phyloP scores from a whole-genome alignment of 2,329 filamentous ascomycete species.

The Cercospora berteroae region DNA sequence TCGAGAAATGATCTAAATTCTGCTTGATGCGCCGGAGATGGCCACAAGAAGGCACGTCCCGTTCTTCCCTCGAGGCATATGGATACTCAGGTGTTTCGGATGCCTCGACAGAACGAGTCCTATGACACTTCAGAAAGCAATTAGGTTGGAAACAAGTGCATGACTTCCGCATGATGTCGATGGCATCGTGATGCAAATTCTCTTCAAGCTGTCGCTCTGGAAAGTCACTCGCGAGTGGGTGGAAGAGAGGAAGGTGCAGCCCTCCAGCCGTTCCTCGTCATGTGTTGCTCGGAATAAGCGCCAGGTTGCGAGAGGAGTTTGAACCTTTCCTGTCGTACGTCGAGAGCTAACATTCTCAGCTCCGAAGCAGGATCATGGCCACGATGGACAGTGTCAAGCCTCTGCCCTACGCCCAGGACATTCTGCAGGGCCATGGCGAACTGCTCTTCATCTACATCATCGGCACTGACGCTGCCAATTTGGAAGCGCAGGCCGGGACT shows the following conservation, averaged over 20 bases:
- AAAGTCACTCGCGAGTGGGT: conserved; percentile 12
- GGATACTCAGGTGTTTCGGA: neutral
- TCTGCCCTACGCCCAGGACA: conserved; percentile 22
- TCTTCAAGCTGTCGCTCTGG: neutral
- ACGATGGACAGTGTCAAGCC: conserved; percentile 13
- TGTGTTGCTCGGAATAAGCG: conserved; percentile 9
- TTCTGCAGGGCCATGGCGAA: conserved; percentile 29
- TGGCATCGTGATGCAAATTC: neutral
- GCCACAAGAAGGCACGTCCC: neutral
- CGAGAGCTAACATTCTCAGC: conserved; percentile 33
- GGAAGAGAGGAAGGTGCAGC: conserved; percentile 20
- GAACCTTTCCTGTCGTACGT: conserved; percentile 29
- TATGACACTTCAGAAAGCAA: neutral
- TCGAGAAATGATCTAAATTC: neutral
- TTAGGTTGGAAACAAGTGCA: neutral
- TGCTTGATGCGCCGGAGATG: neutral
- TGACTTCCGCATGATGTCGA: neutral
- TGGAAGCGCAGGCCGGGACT: conserved; percentile 24
- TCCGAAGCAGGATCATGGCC: conserved; percentile 15
- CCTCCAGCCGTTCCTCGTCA: conserved; percentile 22
- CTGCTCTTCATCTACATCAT: conserved; percentile 23
- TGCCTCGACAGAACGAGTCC: neutral
- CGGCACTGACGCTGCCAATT: conserved; percentile 31
- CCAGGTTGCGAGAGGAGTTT: conserved; percentile 14
- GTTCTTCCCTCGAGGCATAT: neutral